Evolutionary conservation across 179 eudicot species (phyloP).

Genomic region (Heliamphora pulchella): DNA sequence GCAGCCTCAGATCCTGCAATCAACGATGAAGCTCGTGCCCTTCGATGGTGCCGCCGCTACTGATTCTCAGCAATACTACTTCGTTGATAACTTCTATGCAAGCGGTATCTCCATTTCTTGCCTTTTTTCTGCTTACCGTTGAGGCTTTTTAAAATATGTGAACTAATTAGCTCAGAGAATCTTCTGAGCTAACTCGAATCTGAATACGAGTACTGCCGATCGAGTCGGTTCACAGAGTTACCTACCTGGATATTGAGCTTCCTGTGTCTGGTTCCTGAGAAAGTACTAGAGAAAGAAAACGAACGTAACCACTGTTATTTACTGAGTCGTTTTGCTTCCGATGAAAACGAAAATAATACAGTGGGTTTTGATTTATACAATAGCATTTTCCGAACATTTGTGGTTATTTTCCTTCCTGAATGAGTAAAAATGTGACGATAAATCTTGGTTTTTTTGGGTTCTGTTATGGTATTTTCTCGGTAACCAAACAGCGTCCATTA

Average conservation of each 20-base stretch:
- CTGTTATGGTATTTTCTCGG: background rate
- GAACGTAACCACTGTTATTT: constrained; percentile 2
- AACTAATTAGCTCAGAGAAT: constrained; percentile 4
- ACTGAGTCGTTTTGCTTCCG: constrained; percentile 5
- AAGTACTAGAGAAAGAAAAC: constrained; percentile 12
- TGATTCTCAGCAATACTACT: constrained; percentile 42
- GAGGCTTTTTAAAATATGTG: background rate
- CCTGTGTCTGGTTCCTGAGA: constrained; percentile 22
- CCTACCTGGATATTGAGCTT: background rate
- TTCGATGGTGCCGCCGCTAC: constrained; percentile 15
- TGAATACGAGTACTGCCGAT: background rate
- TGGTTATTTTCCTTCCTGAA: background rate
- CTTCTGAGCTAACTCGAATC: background rate
- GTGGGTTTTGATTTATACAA: no score
- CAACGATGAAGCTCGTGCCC: constrained; percentile 19
- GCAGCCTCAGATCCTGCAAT: constrained; percentile 24
- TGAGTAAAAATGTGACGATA: no score
- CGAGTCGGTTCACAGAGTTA: background rate
- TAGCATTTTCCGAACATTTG: background rate
- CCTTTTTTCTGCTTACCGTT: background rate
- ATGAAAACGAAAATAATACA: background rate
- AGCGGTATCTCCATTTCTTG: constrained; percentile 26
- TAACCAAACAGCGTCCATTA: background rate
- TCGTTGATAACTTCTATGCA: constrained; percentile 50
- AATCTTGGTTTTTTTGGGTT: no score